Evolutionary conservation across 257 asterid genomes (phyloP).

Genomic region (Solanum pinnatisectum): DNA sequence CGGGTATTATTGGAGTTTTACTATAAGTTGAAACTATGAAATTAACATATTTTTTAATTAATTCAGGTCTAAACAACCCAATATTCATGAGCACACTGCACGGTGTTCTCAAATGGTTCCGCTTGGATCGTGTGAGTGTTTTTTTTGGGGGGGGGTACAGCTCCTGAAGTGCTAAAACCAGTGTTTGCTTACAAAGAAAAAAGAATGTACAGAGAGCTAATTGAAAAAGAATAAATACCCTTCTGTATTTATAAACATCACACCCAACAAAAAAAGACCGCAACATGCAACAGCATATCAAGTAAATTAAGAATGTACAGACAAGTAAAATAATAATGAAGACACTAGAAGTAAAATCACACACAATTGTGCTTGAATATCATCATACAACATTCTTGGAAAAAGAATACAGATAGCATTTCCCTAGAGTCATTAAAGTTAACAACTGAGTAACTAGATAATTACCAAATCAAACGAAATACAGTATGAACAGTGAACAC

Average conservation of each 20-base stretch:
- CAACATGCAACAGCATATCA: background rate
- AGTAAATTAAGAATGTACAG: background rate
- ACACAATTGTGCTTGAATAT: background rate
- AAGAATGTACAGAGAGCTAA: background rate
- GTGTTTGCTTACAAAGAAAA: background rate
- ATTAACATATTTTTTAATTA: background rate
- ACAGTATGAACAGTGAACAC: background rate
- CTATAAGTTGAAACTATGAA: background rate
- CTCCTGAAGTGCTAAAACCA: background rate
- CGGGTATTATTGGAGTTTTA: background rate
- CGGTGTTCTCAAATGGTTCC: background rate
- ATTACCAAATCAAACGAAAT: background rate
- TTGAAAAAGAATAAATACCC: background rate
- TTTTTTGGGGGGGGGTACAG: background rate
- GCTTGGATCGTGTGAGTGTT: background rate
- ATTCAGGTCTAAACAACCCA: background rate
- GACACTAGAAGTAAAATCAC: background rate
- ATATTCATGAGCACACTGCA: background rate
- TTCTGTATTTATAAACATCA: background rate
- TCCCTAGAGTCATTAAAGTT: background rate
- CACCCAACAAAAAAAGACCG: background rate
- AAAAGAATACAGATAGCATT: background rate
- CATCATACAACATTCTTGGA: background rate
- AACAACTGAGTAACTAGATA: background rate
- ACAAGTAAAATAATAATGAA: background rate